These are phyloP conservation scores for Canavalia gladiata DNA, from an alignment of 306 rosid species.

Conservation along the genomic window DNA sequence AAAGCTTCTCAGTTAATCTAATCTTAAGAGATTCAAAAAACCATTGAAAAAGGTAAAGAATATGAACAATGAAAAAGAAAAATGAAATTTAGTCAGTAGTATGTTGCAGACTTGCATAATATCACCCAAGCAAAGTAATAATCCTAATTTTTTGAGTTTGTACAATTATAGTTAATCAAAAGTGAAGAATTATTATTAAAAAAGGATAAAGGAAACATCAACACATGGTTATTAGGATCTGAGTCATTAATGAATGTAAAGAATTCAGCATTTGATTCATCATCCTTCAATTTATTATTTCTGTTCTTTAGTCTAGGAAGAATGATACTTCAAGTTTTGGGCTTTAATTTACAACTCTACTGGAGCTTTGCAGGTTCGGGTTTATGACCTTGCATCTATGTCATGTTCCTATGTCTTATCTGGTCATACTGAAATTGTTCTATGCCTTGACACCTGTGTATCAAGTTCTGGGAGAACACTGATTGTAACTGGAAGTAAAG, in stretches of 20 bases:
- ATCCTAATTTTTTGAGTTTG: too few relatives aligned
- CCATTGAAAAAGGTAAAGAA: neutral
- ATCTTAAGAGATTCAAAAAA: neutral
- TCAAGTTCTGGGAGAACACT: conserved; percentile 78
- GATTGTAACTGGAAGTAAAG: conserved; percentile 91
- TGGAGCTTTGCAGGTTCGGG: conserved; percentile 83
- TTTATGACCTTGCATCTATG: conserved; percentile 86
- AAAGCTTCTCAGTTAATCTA: neutral
- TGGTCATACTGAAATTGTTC: conserved; percentile 84
- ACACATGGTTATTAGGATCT: neutral
- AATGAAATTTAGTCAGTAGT: neutral
- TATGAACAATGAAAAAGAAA: neutral
- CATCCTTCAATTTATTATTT: conserved; percentile 29
- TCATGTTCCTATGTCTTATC: conserved; percentile 89
- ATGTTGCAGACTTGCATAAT: conserved; percentile 10
- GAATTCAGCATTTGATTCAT: conserved; percentile 43
- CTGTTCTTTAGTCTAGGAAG: conserved; percentile 21
- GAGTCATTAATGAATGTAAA: conserved; percentile 31
- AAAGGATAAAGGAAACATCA: conserved; percentile 7
- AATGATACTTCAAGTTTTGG: conserved; percentile 33
- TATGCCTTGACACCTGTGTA: conserved; percentile 91
- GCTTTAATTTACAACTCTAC: conserved; percentile 34
- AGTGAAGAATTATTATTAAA: neutral
- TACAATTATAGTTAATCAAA: neutral
- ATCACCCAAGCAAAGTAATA: neutral